These are phyloP conservation scores for Delphinella strobiligena DNA, from an alignment of 2,329 filamentous ascomycete genomes.

Conservation along the genomic window DNA sequence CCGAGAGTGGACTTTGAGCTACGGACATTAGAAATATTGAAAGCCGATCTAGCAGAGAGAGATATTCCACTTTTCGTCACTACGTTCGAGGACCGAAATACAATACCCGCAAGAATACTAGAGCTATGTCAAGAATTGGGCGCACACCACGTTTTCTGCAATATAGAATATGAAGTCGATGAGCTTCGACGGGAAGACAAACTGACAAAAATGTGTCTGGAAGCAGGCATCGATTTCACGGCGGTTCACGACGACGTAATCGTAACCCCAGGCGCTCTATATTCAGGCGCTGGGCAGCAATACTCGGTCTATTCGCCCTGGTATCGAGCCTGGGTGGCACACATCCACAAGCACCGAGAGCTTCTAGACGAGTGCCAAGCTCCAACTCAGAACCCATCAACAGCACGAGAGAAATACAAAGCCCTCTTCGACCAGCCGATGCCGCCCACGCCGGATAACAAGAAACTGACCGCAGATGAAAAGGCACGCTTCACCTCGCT, in stretches of 20 bases:
- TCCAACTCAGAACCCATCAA: constrained; percentile 48
- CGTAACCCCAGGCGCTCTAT: constrained; percentile 59
- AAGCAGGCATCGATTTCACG: constrained; percentile 56
- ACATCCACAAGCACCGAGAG: constrained; percentile 58
- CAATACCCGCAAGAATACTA: constrained; percentile 49
- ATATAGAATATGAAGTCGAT: constrained; percentile 86
- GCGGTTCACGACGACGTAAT: constrained; percentile 72
- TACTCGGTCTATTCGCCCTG: constrained; percentile 79
- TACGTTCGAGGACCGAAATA: constrained; percentile 53
- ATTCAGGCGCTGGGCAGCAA: constrained; percentile 58
- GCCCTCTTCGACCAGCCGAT: constrained; percentile 65
- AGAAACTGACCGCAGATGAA: constrained; percentile 38
- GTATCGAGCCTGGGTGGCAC: constrained; percentile 63
- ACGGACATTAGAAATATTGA: constrained; percentile 55
- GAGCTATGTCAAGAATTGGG: constrained; percentile 60
- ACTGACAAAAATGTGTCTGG: constrained; percentile 48
- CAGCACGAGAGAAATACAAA: constrained; percentile 57
- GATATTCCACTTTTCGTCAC: constrained; percentile 71
- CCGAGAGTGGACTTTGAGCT: constrained; percentile 70
- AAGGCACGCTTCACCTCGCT: constrained; percentile 43
- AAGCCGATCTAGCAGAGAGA: constrained; percentile 52
- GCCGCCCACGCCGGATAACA: constrained; percentile 43
- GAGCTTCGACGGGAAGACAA: constrained; percentile 67
- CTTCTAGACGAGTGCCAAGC: constrained; percentile 50
- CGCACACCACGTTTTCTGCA: constrained; percentile 64